Evolutionary conservation across 2,329 filamentous ascomycete species (phyloP).

Genomic region (Grosmannia serpens): DNA sequence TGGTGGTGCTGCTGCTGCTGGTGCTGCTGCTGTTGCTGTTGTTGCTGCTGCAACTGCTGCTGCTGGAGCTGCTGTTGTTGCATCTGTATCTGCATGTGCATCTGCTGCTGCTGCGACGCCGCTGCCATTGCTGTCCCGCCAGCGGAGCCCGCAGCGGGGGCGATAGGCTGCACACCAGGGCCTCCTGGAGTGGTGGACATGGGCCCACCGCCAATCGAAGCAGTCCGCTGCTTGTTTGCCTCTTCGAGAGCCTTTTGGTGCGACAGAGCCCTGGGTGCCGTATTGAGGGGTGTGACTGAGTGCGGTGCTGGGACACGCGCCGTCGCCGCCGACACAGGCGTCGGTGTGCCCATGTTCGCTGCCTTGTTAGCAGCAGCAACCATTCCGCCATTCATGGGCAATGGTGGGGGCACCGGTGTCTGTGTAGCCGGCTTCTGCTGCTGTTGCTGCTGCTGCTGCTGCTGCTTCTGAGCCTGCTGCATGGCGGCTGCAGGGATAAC

Average conservation of each 20-base stretch:
- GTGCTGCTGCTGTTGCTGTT: conserved; percentile 7
- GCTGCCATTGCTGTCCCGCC: background rate
- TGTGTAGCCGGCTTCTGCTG: conserved; percentile 16
- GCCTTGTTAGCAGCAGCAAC: conserved; percentile 23
- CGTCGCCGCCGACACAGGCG: conserved; percentile 14
- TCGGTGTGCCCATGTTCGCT: conserved; percentile 21
- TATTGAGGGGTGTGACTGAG: conserved; percentile 26
- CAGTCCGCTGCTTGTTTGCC: conserved; percentile 29
- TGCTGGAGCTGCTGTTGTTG: conserved; percentile 53
- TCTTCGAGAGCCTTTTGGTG: conserved; percentile 38
- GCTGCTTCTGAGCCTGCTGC: conserved; percentile 9
- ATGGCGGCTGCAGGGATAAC: conserved; percentile 12
- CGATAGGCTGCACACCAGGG: conserved; percentile 3
- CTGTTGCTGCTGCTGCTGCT: conserved; percentile 14
- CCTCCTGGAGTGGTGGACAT: conserved; percentile 5
- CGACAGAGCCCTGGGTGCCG: conserved; percentile 30
- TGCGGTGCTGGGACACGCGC: conserved; percentile 26
- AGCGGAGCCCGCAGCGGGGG: background rate
- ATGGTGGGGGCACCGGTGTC: conserved; percentile 17
- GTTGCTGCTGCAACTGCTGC: conserved; percentile 58
- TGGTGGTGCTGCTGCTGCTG: conserved; percentile 12
- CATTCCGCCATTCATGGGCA: conserved; percentile 37
- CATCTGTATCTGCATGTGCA: conserved; percentile 14
- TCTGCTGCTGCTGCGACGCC: conserved; percentile 6
- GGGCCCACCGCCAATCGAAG: conserved; percentile 7